A percentile compares a stretch with the other conserved stretches of the same genome.
phyloP scores from a whole-genome alignment of 495 filamentous ascomycete genomes.

The Diplogelasinospora grovesii region DNA sequence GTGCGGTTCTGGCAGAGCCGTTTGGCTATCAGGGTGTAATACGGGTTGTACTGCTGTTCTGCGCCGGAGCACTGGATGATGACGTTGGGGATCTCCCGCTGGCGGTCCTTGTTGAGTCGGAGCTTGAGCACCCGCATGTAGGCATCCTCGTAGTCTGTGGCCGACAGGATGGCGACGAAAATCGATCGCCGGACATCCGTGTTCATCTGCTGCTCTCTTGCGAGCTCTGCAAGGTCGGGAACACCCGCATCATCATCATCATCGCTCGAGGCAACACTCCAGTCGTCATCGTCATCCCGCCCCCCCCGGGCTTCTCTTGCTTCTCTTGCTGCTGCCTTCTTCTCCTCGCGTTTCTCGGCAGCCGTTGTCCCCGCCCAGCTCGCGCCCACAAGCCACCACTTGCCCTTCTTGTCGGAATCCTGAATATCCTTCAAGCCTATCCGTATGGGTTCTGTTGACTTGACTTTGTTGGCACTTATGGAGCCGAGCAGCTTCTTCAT shows the following conservation, averaged over 20 bases:
- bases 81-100: slow-evolving; percentile 80
- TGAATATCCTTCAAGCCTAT: slow-evolving; percentile 74
- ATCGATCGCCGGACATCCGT: slow-evolving; percentile 88
- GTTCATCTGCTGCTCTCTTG: slow-evolving; percentile 85
- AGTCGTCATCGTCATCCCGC: slow-evolving; percentile 38
- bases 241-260: slow-evolving; percentile 47
- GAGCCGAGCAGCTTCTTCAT: slow-evolving; percentile 79
- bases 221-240: slow-evolving; percentile 63
- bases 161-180: slow-evolving; percentile 86
- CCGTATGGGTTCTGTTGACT: slow-evolving; percentile 73
- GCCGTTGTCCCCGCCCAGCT: slow-evolving; percentile 60
- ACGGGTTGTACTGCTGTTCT: slow-evolving; percentile 83
- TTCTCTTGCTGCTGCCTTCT: slow-evolving; percentile 8
- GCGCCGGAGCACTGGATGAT: slow-evolving; percentile 80
- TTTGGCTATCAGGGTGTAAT: slow-evolving; percentile 79
- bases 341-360: slow-evolving; percentile 12
- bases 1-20: slow-evolving; percentile 65
- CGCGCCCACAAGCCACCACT: slow-evolving; percentile 97
- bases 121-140: slow-evolving; percentile 71
- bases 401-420: slow-evolving; percentile 77
- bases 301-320: slow-evolving; percentile 12
- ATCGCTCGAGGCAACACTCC: slow-evolving; percentile 21
- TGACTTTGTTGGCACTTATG: slow-evolving; percentile 60
- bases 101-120: slow-evolving; percentile 74
- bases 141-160: slow-evolving; percentile 77